phyloP scores from a whole-genome alignment of 1,139 yeast genomes.

The Magnusiomyces ingens region DNA sequence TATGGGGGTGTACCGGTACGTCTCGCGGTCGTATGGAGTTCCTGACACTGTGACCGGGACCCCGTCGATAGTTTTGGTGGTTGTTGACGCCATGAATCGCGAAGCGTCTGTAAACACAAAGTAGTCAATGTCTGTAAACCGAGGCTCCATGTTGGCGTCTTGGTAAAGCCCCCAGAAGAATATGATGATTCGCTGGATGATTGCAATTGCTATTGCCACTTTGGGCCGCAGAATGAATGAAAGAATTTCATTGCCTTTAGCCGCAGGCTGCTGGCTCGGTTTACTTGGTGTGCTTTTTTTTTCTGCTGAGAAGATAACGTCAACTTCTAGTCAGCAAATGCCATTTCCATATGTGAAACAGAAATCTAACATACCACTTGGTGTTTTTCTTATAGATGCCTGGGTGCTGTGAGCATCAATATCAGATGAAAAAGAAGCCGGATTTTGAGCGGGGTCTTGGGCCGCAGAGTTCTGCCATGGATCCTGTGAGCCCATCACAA shows the following conservation, averaged over 20 bases:
- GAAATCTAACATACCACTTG: too few species aligned
- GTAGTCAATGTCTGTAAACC: constrained; percentile 92
- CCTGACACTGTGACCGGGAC: constrained; percentile 31
- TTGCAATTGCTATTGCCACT: constrained; percentile 15
- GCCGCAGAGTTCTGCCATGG: too few species aligned
- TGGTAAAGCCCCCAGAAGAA: constrained; percentile 83
- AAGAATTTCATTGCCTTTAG: background rate
- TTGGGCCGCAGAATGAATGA: background rate
- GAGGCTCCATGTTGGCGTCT: constrained; percentile 69
- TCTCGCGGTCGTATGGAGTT: constrained; percentile 79
- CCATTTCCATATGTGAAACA: too few species aligned
- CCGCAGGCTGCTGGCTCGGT: too few species aligned
- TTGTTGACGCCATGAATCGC: constrained; percentile 42
- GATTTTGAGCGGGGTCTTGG: too few species aligned
- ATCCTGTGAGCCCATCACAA: too few species aligned
- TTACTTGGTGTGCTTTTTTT: too few species aligned
- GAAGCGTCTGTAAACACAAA: constrained; percentile 92
- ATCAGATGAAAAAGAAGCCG: too few species aligned
- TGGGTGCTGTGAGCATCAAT: too few species aligned
- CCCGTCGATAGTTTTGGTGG: background rate
- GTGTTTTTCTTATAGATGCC: too few species aligned
- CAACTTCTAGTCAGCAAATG: too few species aligned
- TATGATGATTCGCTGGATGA: constrained; percentile 53
- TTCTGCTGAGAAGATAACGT: too few species aligned
- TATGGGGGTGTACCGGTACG: constrained; percentile 88